Percentiles rank a stretch among this genome's conserved stretches.
Conservation (phyloP, 305 asterid species). For the Stenogyne calaminthoides region DNA sequence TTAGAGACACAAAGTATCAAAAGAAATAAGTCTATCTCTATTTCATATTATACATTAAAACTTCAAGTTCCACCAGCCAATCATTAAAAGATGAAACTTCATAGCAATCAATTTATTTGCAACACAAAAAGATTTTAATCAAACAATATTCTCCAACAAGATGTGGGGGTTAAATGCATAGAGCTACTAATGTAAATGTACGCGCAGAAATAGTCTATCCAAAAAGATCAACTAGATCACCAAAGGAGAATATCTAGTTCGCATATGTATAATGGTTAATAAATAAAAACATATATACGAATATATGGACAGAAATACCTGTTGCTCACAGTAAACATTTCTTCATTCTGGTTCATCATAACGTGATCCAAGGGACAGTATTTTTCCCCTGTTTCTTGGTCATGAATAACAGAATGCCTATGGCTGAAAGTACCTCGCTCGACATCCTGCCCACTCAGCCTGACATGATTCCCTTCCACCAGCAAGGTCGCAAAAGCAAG, state of each 20-base stretch:
- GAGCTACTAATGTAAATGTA: not conserved
- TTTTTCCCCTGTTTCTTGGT: conserved; percentile 82
- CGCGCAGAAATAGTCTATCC: not conserved
- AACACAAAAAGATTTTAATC: not conserved
- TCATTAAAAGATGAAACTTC: no score
- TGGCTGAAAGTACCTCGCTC: conserved; percentile 99
- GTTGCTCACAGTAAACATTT: conserved; percentile 95
- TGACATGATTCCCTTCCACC: conserved; percentile 95
- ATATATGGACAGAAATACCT: conserved; percentile 48
- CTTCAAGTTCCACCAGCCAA: no score
- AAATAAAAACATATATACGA: not conserved
- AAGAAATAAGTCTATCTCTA: no score
- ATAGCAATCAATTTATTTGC: not conserved
- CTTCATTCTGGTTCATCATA: conserved; percentile 80
- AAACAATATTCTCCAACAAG: not conserved
- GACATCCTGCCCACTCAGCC: conserved; percentile 98
- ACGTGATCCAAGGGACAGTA: conserved; percentile 94
- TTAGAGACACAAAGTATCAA: not conserved
- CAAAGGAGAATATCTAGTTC: conserved; percentile 8
- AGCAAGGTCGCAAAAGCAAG: conserved; percentile 97
- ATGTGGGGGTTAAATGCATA: conserved; percentile 2
- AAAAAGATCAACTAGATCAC: conserved; percentile 1
- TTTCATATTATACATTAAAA: no score
- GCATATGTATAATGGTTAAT: not conserved
- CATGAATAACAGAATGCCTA: conserved; percentile 87